A percentile compares a stretch with the other conserved stretches of the same genome.
Evolutionary conservation across 805 yeast genomes (phyloP).

Genomic region (Candida oleophila): DNA sequence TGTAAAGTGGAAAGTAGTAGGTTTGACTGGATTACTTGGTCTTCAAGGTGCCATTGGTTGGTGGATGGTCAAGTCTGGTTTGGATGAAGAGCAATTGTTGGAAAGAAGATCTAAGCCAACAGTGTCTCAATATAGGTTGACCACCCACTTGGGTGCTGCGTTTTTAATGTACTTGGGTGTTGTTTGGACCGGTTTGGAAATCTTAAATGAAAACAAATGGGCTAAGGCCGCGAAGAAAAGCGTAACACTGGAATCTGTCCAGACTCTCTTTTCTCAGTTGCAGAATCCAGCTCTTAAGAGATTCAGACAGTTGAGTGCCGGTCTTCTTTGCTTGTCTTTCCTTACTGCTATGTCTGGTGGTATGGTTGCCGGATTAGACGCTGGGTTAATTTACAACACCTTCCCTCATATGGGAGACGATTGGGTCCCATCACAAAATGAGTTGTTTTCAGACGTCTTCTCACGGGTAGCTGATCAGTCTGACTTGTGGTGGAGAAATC

Average conservation of each 20-base stretch:
- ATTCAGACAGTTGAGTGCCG: slow-evolving; percentile 55
- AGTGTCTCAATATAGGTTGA: slow-evolving; percentile 90
- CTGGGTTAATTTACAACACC: slow-evolving; percentile 92
- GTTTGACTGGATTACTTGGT: slow-evolving; percentile 76
- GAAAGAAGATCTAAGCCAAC: slow-evolving; percentile 93
- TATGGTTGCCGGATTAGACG: slow-evolving; percentile 96
- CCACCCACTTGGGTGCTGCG: slow-evolving; percentile 93
- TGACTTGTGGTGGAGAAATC: slow-evolving; percentile 87
- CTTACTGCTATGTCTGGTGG: slow-evolving; percentile 97
- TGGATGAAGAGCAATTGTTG: slow-evolving; percentile 73
- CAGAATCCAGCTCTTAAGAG: slow-evolving; percentile 58
- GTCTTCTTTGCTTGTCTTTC: slow-evolving; percentile 68
- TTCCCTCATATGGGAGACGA: slow-evolving; percentile 96
- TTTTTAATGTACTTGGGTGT: slow-evolving; percentile 84
- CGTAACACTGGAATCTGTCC: slow-evolving; percentile 54
- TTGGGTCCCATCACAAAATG: slow-evolving; percentile 70
- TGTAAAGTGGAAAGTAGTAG: slow-evolving; percentile 65
- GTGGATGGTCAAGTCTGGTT: slow-evolving; percentile 99
- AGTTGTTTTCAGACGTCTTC: slow-evolving; percentile 72
- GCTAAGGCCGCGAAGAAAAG: slow-evolving; percentile 23
- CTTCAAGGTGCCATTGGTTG: slow-evolving; percentile 96
- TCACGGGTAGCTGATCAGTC: slow-evolving; percentile 65
- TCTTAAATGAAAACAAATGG: slow-evolving; percentile 71
- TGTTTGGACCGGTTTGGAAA: slow-evolving; percentile 85
- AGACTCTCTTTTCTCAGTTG: slow-evolving; percentile 54